Conservation (phyloP, 1,284 basidiomycete species). For the Ustilago loliicola region DNA sequence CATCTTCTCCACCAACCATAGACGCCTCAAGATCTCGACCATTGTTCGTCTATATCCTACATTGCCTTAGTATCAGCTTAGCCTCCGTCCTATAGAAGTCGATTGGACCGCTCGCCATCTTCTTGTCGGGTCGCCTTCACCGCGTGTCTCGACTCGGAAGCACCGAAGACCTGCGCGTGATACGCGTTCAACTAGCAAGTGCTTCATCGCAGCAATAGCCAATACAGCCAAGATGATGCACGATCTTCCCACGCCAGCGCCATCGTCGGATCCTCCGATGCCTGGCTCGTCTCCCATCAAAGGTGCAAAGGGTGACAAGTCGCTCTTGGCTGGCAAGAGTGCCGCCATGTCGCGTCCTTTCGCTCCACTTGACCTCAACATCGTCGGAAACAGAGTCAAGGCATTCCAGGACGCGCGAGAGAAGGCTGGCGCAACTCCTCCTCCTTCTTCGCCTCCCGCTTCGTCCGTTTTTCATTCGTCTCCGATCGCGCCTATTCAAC, state of each 20-base stretch:
- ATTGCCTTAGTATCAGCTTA: neutral
- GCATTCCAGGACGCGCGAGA: conserved; percentile 34
- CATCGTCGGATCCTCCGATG: conserved; percentile 54
- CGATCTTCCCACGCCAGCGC: conserved; percentile 53
- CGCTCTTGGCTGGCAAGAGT: conserved; percentile 16
- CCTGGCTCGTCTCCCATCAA: conserved; percentile 47
- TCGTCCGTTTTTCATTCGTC: conserved; percentile 38
- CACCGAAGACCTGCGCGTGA: neutral
- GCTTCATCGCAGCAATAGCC: neutral
- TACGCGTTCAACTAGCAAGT: neutral
- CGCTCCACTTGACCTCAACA: conserved; percentile 43
- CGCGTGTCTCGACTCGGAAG: too few relatives aligned
- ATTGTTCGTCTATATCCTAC: neutral
- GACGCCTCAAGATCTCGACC: conserved; percentile 21
- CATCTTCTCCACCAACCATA: conserved; percentile 16
- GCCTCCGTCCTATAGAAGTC: neutral
- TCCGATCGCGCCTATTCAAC: conserved; percentile 20
- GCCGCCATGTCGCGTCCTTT: conserved; percentile 35
- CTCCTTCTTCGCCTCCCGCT: conserved; percentile 48
- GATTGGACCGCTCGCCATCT: neutral
- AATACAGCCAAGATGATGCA: conserved; percentile 40
- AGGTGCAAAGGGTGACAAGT: conserved; percentile 20
- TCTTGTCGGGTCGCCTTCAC: too few relatives aligned
- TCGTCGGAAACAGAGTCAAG: conserved; percentile 29
- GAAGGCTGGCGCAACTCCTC: conserved; percentile 42